phyloP scores from a whole-genome alignment of 495 filamentous ascomycete genomes.

The Hypoxylon crocopeplum region DNA sequence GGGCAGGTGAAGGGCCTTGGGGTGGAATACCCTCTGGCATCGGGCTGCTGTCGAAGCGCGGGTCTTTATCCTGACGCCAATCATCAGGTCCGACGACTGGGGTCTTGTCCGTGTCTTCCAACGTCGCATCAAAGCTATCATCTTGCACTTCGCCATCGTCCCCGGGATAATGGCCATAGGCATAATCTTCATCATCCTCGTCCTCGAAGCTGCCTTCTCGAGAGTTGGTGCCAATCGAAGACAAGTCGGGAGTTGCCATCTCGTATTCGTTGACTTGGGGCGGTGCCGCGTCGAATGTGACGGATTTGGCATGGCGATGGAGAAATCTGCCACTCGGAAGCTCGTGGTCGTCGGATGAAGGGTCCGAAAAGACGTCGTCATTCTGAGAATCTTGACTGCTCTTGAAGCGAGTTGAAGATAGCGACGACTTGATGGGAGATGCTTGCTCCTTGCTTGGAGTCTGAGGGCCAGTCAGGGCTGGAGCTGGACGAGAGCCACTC shows the following conservation, averaged over 20 bases:
- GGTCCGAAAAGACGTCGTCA: constrained; percentile 74
- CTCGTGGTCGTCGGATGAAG: constrained; percentile 57
- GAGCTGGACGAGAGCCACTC: constrained; percentile 37
- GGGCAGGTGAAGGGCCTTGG: constrained; percentile 37
- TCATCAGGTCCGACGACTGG: constrained; percentile 96
- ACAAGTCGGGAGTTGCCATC: constrained; percentile 93
- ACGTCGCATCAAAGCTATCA: constrained; percentile 90
- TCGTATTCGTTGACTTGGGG: constrained; percentile 97
- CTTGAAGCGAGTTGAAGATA: constrained; percentile 75
- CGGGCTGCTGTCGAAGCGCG: constrained; percentile 76
- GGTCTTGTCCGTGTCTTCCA: constrained; percentile 95
- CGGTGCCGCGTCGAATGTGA: constrained; percentile 93
- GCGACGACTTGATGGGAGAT: constrained; percentile 86
- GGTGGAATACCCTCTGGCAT: constrained; percentile 56
- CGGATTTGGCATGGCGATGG: constrained; percentile 88
- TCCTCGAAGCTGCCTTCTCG: constrained; percentile 92
- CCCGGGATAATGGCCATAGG: constrained; percentile 60
- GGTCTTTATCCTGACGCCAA: constrained; percentile 83
- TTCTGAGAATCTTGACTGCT: constrained; percentile 74
- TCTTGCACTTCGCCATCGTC: constrained; percentile 73
- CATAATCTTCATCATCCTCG: constrained; percentile 68
- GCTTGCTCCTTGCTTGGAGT: constrained; percentile 76
- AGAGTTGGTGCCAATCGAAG: constrained; percentile 85
- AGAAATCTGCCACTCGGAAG: constrained; percentile 64
- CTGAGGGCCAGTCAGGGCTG: constrained; percentile 42